Base-by-base conservation (phyloP, 352 stramenopile genomes). In the Saprolegnia parasitica region DNA sequence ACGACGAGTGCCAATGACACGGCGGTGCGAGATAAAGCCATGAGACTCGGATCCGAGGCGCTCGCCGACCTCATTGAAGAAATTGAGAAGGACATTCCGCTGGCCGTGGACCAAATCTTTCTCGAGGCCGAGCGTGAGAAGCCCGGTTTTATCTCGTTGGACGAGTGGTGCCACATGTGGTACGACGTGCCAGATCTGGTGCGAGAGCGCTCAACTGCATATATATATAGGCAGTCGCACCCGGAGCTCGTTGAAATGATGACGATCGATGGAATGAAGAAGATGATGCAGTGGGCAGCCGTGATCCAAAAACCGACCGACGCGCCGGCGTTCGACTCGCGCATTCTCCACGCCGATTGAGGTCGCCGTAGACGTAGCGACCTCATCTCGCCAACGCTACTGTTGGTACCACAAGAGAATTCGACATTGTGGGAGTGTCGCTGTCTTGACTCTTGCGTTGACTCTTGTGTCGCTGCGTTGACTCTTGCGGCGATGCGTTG, bases 101-200 rank as follows among this genome's bases (percentile, higher is more conserved):
- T 93, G 9, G 86, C 86, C 8, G 86, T 93, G 55, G 90, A 91
- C 72, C 86, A 91, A 74, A 88, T 93, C 24, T 93, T 93, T 68
- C 72, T 81, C 26, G 82, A 91, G 70, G 84, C 82, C 4, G 82
- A 90, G 49, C 71, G 91, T 20, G 81, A 91, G 42, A 81, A 90
- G 65, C 83, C 91, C 64, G 84, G 90, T 68, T 89, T 83, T 57
- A 93, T 93, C 70, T 77, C 78, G 1, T 77, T 91, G 60, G 76
- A 91, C 47, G 86, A 93, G 71, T 93, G 86, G 86, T 71, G 63
- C 11, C 23, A 24, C n/a, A 39, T 70, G 20, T 70, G 63, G 63
- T 70, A 70, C 29, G 62, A 26, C 11, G n/a, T 56, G 24, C 20
- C 10, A 24, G 16, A 40, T 32, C 20, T n/a, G 2, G 26, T 56